These are phyloP conservation scores for Fusarium anguioides DNA, from an alignment of 2,329 filamentous ascomycete species.

Conservation along the genomic window DNA sequence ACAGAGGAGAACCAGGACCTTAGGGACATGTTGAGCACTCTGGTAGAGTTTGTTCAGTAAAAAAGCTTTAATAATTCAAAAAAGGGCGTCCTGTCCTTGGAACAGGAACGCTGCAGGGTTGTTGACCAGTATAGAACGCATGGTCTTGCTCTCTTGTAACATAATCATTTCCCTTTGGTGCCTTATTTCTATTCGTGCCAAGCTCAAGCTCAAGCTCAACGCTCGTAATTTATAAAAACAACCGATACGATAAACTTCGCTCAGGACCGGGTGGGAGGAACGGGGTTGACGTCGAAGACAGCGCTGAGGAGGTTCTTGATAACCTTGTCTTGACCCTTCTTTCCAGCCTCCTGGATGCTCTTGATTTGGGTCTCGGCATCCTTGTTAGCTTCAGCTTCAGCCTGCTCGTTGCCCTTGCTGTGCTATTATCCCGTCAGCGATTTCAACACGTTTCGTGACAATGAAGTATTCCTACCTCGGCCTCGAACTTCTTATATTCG, in stretches of 20 bases:
- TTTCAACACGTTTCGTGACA: background rate
- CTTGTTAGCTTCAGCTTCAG: conserved; percentile 82
- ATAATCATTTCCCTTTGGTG: conserved; percentile 26
- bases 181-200: conserved; percentile 17
- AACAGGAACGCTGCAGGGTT: conserved; percentile 16
- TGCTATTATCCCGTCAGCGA: conserved; percentile 68
- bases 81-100: conserved; percentile 26
- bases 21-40: conserved; percentile 65
- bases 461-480: conserved; percentile 62
- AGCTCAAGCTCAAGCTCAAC: too few species aligned
- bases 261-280: conserved; percentile 56
- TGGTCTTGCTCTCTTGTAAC: conserved; percentile 32
- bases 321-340: conserved; percentile 82
- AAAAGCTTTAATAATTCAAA: conserved; percentile 42
- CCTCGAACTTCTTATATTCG: conserved; percentile 95
- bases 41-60: conserved; percentile 61
- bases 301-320: conserved; percentile 84
- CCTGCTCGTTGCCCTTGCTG: conserved; percentile 85
- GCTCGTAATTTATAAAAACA: conserved; percentile 30
- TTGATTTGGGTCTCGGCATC: conserved; percentile 82
- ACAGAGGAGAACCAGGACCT: conserved; percentile 69
- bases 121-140: conserved; percentile 28
- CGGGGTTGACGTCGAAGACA: conserved; percentile 85
- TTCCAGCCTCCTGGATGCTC: conserved; percentile 83
- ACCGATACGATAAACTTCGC: conserved; percentile 1